Conservation (phyloP, 2,329 filamentous ascomycete species). For the Cercospora janseana region DNA sequence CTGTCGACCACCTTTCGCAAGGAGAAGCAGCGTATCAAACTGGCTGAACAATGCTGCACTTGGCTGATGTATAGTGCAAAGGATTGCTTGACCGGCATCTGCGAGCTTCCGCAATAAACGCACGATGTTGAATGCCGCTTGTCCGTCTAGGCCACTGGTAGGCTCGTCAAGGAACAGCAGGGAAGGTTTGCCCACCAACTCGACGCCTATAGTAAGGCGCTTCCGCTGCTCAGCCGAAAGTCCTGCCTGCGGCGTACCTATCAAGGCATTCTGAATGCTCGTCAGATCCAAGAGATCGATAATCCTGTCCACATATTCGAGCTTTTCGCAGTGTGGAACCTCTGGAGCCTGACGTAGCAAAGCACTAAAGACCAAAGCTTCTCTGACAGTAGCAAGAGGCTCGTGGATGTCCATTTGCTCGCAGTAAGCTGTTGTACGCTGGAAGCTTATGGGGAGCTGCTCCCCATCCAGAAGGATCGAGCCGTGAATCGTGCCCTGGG, state of each 20-base stretch:
- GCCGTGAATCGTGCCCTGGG: constrained; percentile 45
- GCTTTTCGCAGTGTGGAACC: constrained; percentile 59
- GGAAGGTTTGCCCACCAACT: constrained; percentile 56
- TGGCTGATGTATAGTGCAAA: constrained; percentile 69
- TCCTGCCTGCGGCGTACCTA: constrained; percentile 57
- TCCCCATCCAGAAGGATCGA: constrained; percentile 47
- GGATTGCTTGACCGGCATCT: constrained; percentile 62
- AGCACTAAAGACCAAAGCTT: constrained; percentile 65
- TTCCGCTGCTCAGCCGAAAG: constrained; percentile 54
- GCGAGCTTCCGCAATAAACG: constrained; percentile 65
- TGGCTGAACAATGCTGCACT: constrained; percentile 64
- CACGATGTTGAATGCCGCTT: constrained; percentile 64
- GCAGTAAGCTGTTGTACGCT: constrained; percentile 53
- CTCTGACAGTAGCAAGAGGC: constrained; percentile 62
- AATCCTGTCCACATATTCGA: constrained; percentile 65
- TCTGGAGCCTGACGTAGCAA: constrained; percentile 60
- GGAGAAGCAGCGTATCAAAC: constrained; percentile 63
- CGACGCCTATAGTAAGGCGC: constrained; percentile 55
- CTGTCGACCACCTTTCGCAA: constrained; percentile 62
- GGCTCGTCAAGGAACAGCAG: constrained; percentile 63
- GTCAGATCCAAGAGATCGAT: constrained; percentile 63
- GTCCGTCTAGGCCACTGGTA: constrained; percentile 57
- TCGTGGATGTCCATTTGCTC: constrained; percentile 68
- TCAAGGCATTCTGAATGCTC: constrained; percentile 61
- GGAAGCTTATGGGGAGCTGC: constrained; percentile 45